phyloP scores from a whole-genome alignment of 2,329 filamentous ascomycete genomes.

The Chaetomium strumarium region DNA sequence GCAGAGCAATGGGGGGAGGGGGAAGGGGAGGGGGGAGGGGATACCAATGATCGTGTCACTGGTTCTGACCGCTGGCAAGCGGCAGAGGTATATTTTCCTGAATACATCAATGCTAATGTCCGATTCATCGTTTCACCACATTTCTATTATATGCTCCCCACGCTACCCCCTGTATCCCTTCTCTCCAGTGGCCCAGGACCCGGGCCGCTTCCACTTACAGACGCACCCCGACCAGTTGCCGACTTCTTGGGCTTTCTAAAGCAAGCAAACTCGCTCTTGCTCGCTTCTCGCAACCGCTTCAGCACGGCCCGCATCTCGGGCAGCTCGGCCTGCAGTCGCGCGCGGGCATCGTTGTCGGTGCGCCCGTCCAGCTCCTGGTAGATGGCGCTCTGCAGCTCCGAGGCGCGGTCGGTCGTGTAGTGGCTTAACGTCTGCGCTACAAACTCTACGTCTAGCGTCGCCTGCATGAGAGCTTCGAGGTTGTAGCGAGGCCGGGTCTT shows the following conservation, averaged over 20 bases:
- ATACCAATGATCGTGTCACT: not conserved
- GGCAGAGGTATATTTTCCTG: not conserved
- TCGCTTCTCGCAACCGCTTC: conserved; percentile 76
- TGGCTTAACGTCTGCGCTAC: conserved; percentile 87
- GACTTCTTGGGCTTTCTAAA: conserved; percentile 60
- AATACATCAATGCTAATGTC: not conserved
- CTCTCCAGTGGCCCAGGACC: conserved; percentile 13
- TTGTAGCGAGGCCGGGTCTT: conserved; percentile 60
- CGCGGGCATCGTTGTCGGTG: conserved; percentile 81
- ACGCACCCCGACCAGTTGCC: conserved; percentile 12
- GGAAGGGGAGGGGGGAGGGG: too few relatives aligned
- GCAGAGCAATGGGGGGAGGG: too few relatives aligned
- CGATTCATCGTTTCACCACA: not conserved
- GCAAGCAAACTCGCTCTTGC: conserved; percentile 81
- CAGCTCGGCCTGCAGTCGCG: conserved; percentile 75
- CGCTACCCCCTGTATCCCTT: conserved; percentile 20
- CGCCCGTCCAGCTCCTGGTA: conserved; percentile 86
- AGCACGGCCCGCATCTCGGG: conserved; percentile 83
- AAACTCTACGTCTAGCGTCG: conserved; percentile 95
- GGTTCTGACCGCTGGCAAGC: not conserved
- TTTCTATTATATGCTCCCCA: conserved; percentile 14
- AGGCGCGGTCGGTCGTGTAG: conserved; percentile 79
- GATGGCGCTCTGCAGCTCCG: conserved; percentile 78
- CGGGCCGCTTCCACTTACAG: not conserved
- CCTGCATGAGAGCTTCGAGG: conserved; percentile 85